Percentiles rank a stretch among this genome's conserved stretches.
Evolutionary conservation across 1,139 yeast species (phyloP).

Genomic region (Candida labiduridarum): DNA sequence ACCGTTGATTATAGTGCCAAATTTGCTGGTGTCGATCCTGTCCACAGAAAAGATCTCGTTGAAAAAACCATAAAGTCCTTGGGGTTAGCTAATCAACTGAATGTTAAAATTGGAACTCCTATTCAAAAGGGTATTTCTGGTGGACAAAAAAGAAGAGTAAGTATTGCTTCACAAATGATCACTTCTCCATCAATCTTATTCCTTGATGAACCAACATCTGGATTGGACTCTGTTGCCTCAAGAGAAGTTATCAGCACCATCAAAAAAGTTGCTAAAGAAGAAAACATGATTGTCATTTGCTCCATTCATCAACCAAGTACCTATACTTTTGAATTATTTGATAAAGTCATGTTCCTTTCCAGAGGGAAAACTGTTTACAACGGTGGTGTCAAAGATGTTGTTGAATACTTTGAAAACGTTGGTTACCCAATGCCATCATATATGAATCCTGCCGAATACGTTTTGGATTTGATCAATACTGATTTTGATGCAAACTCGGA

Average conservation of each 20-base stretch:
- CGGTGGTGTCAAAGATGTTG: slow-evolving; percentile 16
- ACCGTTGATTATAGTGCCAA: slow-evolving; percentile 25
- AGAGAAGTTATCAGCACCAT: slow-evolving; percentile 27
- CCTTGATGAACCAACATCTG: slow-evolving; percentile 42
- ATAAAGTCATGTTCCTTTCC: slow-evolving; percentile 30
- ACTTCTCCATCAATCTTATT: slow-evolving; percentile 30
- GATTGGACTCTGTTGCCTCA: slow-evolving; percentile 37
- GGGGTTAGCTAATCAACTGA: slow-evolving; percentile 22
- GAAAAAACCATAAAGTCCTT: slow-evolving; percentile 20
- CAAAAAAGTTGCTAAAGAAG: slow-evolving; percentile 24
- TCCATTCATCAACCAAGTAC: slow-evolving; percentile 45
- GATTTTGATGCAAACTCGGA: slow-evolving; percentile 22
- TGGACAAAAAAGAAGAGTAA: slow-evolving; percentile 28
- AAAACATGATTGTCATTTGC: slow-evolving; percentile 32
- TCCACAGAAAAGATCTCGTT: slow-evolving; percentile 19
- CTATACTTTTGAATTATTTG: slow-evolving; percentile 31
- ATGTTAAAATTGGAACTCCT: slow-evolving; percentile 25
- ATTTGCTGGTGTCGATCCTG: slow-evolving; percentile 16
- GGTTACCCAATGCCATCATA: slow-evolving; percentile 22
- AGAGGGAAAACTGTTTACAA: slow-evolving; percentile 25
- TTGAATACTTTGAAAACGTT: slow-evolving; percentile 19
- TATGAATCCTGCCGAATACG: slow-evolving; percentile 32
- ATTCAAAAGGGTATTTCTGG: slow-evolving; percentile 26
- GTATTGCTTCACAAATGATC: slow-evolving; percentile 28
- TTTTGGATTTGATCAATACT: slow-evolving; percentile 36